Base-by-base conservation (phyloP, 140 eudicot species). In the Flaveria floridana region DNA sequence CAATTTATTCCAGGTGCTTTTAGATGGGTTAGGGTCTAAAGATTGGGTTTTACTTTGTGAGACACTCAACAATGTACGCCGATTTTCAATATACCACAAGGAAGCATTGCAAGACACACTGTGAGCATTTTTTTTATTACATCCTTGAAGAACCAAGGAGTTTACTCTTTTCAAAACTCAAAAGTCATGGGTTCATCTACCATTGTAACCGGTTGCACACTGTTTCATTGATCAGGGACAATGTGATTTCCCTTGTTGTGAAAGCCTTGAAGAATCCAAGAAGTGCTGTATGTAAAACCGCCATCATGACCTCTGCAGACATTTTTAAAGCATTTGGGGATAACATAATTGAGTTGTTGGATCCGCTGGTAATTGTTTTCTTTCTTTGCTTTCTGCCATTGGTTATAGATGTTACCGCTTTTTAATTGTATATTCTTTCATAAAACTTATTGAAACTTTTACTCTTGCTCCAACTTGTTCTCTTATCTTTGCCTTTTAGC, bases 271-370 rank as follows among this genome's bases (percentile, higher is more conserved):
- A 91, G 84, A 91, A 87, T 74, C 97, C 97, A 14, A 87, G 97
- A 84, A 91, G 97, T 81, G 97, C 96, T 74, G 86, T 91, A 55
- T 89, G 96, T 68, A 91, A 91, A 79, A 91, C 97, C 50, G 89
- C 97, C 63, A 77, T 89, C 72, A 87, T 91, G 96, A 84, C 96
- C 10, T 89, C 82, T 28, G 83, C 87, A 11, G 97, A 91, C 86
- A 85, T 91, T 55, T 87, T 91, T 71, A 80, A 82, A 67, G 91
- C 89, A 46, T 91, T 76, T 79, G 83, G 89, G 19, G 91, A 91
- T 82, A 82, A 52, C 67, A 80, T 89, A 46, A 68, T 91, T 74
- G 91, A 89, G 72, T 83, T 80, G 0, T 71, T 91, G 89, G 97
- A 91, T 73, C 91, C 94, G 14, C 18, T 91, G 93, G 97, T 89